Percentiles rank a stretch among this genome's conserved stretches.
Evolutionary conservation across 177 flowering plant species (phyloP).

Genomic region (Tripterygium wilfordii): DNA sequence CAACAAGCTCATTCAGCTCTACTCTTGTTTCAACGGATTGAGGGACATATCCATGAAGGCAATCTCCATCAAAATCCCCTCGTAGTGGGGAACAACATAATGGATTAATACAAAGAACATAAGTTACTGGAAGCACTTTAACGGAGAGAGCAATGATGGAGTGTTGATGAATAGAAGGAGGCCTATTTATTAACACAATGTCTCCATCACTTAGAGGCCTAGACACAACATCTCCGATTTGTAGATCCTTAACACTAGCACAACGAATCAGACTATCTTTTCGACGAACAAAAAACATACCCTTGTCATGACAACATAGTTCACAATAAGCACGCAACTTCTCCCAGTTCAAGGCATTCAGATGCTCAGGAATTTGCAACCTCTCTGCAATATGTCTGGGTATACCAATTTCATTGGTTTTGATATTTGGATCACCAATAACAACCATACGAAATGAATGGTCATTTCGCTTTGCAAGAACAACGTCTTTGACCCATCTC

Average conservation of each 20-base stretch:
- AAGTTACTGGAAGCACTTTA: constrained; percentile 53
- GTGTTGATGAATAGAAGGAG: constrained; percentile 93
- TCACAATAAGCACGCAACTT: constrained; percentile 29
- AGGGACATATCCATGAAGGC: constrained; percentile 87
- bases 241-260: constrained; percentile 19
- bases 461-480: constrained; percentile 75
- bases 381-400: constrained; percentile 64
- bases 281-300: constrained; percentile 40
- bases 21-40: constrained; percentile 69
- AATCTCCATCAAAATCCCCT: constrained; percentile 98
- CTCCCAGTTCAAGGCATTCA: constrained; percentile 57
- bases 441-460: constrained; percentile 80
- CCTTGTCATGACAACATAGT: constrained; percentile 41
- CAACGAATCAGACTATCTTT: constrained; percentile 32
- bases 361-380: constrained; percentile 48
- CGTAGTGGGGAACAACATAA: constrained; percentile 75
- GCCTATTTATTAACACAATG: constrained; percentile 69
- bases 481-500: constrained; percentile 73
- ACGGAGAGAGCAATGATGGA: constrained; percentile 70
- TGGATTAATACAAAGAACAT: constrained; percentile 74
- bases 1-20: constrained; percentile 79
- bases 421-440: constrained; percentile 74
- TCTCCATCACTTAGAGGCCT: constrained; percentile 84
- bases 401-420: constrained; percentile 73
- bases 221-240: constrained; percentile 47